Percentiles rank a stretch among this genome's conserved stretches.
Conservation (phyloP, 352 stramenopile species). For the Pythium folliculosum region DNA sequence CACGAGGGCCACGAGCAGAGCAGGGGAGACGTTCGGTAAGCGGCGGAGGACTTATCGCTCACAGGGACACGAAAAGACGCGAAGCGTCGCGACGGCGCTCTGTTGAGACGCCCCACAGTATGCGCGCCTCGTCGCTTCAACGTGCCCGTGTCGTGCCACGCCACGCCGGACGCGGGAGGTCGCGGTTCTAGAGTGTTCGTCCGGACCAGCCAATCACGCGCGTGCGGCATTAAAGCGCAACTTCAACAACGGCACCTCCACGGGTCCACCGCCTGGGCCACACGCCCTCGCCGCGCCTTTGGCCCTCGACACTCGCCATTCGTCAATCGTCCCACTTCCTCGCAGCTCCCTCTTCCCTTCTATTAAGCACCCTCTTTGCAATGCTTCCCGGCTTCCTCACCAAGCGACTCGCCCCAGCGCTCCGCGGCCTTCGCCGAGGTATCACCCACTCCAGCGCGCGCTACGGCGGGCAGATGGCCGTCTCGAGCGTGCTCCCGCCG, state of each 20-base stretch:
- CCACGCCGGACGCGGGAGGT: background rate
- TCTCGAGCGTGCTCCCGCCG: slow-evolving; percentile 21
- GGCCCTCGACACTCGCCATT: background rate
- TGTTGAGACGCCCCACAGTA: slow-evolving; percentile 8
- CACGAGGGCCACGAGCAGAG: background rate
- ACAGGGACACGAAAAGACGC: background rate
- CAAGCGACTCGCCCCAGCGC: background rate
- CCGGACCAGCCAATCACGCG: slow-evolving; percentile 19
- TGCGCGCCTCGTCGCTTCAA: slow-evolving; percentile 13
- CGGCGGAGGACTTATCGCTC: background rate
- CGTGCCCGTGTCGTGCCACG: background rate
- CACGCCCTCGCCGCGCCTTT: background rate
- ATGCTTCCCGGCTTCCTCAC: background rate
- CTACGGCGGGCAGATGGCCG: slow-evolving; percentile 9
- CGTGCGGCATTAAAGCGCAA: slow-evolving; percentile 21
- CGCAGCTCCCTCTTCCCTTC: no score
- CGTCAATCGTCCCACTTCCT: no score
- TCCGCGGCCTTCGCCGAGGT: slow-evolving; percentile 7
- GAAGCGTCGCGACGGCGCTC: slow-evolving; percentile 7
- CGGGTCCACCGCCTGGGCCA: background rate
- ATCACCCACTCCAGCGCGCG: slow-evolving; percentile 5
- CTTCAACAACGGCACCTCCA: slow-evolving; percentile 9
- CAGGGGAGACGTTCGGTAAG: no score
- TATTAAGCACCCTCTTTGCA: no score
- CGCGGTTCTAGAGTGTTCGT: slow-evolving; percentile 5